Evolutionary conservation across 352 stramenopile genomes (phyloP).

Genomic region (Globisporangium sylvaticum): DNA sequence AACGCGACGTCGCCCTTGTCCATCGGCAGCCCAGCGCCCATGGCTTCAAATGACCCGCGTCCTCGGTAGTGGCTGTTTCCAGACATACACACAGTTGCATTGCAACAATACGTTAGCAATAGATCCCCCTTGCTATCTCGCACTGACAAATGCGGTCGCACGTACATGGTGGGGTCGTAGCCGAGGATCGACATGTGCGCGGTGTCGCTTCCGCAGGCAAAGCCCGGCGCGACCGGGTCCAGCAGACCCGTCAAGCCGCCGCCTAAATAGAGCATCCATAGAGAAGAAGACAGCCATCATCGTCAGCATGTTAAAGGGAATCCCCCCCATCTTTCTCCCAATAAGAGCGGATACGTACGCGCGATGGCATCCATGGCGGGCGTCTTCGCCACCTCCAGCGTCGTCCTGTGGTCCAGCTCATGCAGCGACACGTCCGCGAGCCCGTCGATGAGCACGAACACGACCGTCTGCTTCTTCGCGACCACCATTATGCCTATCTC

Average conservation of each 20-base stretch:
- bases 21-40: slow-evolving; percentile 82
- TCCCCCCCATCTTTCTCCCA: not conserved
- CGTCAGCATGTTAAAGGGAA: not conserved
- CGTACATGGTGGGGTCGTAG: slow-evolving; percentile 80
- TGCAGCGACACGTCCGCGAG: slow-evolving; percentile 72
- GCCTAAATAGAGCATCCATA: slow-evolving; percentile 23
- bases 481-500: not conserved
- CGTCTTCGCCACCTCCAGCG: slow-evolving; percentile 62
- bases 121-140: not conserved
- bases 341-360: slow-evolving; percentile 27
- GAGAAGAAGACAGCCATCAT: slow-evolving; percentile 2
- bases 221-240: slow-evolving; percentile 81
- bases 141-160: slow-evolving; percentile 3
- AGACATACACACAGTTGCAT: not conserved
- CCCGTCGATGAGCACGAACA: slow-evolving; percentile 88
- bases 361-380: slow-evolving; percentile 85
- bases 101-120: not conserved
- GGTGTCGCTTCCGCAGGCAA: slow-evolving; percentile 83
- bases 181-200: slow-evolving; percentile 89
- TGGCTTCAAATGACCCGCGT: slow-evolving; percentile 84
- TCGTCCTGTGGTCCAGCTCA: slow-evolving; percentile 49
- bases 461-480: slow-evolving; percentile 43
- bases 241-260: slow-evolving; percentile 79
- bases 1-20: slow-evolving; percentile 84
- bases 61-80: slow-evolving; percentile 70